Conservation (phyloP, 176 grass and related monocot species). For the Ensete ventricosum region DNA sequence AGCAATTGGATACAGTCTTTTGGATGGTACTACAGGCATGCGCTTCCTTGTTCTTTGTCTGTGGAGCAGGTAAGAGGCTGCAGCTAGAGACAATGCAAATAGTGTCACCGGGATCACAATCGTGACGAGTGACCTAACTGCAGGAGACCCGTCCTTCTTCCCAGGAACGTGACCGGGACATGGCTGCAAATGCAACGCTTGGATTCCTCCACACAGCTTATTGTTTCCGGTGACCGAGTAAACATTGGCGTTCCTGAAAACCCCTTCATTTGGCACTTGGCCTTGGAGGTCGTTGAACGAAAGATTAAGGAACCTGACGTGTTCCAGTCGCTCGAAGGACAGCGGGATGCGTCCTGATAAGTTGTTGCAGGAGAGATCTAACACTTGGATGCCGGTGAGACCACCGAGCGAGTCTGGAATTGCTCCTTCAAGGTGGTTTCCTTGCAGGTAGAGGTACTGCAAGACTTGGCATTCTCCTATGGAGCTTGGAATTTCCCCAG, state of each 20-base stretch:
- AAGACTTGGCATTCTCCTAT: slow-evolving; percentile 28
- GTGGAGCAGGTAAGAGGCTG: no score
- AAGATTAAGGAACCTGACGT: no score
- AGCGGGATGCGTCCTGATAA: no score
- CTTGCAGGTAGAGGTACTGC: slow-evolving; percentile 17
- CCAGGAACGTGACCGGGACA: background rate
- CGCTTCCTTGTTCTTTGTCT: no score
- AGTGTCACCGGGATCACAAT: no score
- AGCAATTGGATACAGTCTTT: background rate
- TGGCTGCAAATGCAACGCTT: background rate
- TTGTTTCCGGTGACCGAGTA: background rate
- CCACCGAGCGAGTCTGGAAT: slow-evolving; percentile 20
- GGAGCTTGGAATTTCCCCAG: slow-evolving; percentile 35
- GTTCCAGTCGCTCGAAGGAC: no score
- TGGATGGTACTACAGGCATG: background rate
- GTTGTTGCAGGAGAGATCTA: no score
- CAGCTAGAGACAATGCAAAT: no score
- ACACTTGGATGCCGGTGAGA: slow-evolving; percentile 23
- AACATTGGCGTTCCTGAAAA: background rate
- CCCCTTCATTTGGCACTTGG: no score
- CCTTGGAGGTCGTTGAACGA: no score
- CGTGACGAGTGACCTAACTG: no score
- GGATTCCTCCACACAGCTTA: background rate
- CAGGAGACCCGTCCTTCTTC: background rate
- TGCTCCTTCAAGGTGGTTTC: slow-evolving; percentile 28